Evolutionary conservation across 257 asterid species (phyloP).

Genomic region (Nicotiana tomentosiformis): DNA sequence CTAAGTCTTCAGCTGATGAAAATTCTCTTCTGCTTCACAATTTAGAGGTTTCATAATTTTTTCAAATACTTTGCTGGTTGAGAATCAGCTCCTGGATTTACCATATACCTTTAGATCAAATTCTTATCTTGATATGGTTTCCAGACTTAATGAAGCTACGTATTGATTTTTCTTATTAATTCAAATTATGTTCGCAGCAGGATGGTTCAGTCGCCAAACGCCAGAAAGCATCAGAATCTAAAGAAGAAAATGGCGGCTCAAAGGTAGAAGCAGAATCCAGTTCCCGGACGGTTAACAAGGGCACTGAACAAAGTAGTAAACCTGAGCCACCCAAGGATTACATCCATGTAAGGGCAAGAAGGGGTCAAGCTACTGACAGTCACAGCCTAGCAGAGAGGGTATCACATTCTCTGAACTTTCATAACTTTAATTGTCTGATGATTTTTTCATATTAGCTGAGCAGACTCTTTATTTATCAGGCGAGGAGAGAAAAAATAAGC

Average conservation of each 20-base stretch:
- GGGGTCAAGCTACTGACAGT: conserved; percentile 98
- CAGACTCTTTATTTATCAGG: conserved; percentile 32
- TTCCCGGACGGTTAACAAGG: conserved; percentile 46
- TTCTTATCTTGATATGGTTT: background rate
- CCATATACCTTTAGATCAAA: background rate
- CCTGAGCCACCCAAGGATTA: conserved; percentile 81
- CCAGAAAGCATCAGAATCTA: conserved; percentile 29
- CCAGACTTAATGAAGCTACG: background rate
- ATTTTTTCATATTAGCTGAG: background rate
- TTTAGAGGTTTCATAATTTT: background rate
- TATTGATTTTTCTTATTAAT: background rate
- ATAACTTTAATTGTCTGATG: background rate
- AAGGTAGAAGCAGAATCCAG: conserved; percentile 49
- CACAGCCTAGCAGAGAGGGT: conserved; percentile 96
- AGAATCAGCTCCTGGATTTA: background rate
- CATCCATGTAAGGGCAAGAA: conserved; percentile 91
- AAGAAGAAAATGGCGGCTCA: conserved; percentile 32
- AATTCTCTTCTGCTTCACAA: background rate
- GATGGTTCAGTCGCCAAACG: conserved; percentile 42
- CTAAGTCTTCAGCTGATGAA: background rate
- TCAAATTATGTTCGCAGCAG: conserved; percentile 23
- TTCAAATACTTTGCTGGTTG: background rate
- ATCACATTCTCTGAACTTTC: conserved; percentile 1
- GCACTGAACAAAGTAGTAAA: conserved; percentile 41
- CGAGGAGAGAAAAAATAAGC: conserved; percentile 88